Base-by-base conservation (phyloP, 2,329 filamentous ascomycete genomes). In the Botryotinia narcissicola region DNA sequence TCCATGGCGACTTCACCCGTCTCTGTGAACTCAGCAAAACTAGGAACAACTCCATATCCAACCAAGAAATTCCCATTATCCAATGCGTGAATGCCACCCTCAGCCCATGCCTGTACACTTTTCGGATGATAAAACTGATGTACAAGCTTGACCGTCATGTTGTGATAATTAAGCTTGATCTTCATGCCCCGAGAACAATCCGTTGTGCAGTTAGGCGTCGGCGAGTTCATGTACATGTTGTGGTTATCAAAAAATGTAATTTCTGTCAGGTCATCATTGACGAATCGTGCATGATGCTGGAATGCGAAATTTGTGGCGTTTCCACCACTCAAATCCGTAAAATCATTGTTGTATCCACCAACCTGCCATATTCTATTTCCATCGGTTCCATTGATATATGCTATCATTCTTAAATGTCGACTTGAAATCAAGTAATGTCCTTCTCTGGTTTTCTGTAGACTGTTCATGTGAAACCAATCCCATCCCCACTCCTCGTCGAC, bases 11-110 rank as follows among this genome's bases (percentile, higher is more conserved):
- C 78, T 10, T 81, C 79, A 42, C 84, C 84, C 51, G 82, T 79
- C 29, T 77, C 69, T 0, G 81, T 75, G 77, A 82, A 87, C 76
- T 89, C 87, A 20, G 83, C 86, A 73, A 84, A 84, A 0, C 84
- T 83, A 1, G 86, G 84, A 20, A 82, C 82, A n/a, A 85, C 84
- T 18, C 87, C 85, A 82, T 84, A 88, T 42, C 84, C 85, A 14
- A 87, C 81, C 22, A 88, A 79, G 3, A 83, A 81, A 75, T 87
- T 86, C 14, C 82, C 83, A 66, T 82, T 84, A 32, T 83, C 82
- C 10, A 86, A 80, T 18, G 83, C 74, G 73, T 86, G 84, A 73
- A 83, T 80, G 59, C 83, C 85, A 25, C 84, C 84, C 74, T 86
- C 84, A 3, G 84, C 85, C 54, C 81, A 81, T 20, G 81, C 82